Percentiles rank a stretch among this genome's conserved stretches.
phyloP scores from a whole-genome alignment of 768 basidiomycete species.

The Suillus ampliporus region DNA sequence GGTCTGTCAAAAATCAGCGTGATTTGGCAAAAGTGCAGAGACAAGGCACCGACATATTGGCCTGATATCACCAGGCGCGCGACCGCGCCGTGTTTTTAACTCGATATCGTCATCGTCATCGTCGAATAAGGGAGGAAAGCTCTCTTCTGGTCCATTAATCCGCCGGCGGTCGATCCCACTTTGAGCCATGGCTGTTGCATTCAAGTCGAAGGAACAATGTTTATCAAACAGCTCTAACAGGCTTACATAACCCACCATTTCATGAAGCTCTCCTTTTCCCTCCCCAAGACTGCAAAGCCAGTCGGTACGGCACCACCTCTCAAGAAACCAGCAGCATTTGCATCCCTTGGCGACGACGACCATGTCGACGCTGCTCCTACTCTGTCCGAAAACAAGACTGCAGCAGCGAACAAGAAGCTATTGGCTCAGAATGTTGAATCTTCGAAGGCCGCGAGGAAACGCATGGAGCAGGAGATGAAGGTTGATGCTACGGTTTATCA shows the following conservation, averaged over 20 bases:
- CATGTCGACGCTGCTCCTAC: conserved; percentile 54
- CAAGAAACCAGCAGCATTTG: conserved; percentile 67
- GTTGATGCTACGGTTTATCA: conserved; percentile 87
- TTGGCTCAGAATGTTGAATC: conserved; percentile 62
- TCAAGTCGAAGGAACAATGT: not conserved
- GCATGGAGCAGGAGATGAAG: conserved; percentile 78
- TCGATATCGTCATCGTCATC: conserved; percentile 38
- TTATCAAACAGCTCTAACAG: conserved; percentile 5
- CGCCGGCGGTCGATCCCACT: conserved; percentile 82
- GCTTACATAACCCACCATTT: conserved; percentile 27
- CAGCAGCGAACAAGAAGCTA: conserved; percentile 56
- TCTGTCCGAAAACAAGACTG: conserved; percentile 45
- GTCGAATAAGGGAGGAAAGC: conserved; percentile 64
- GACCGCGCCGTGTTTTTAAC: conserved; percentile 42
- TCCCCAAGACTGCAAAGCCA: conserved; percentile 62
- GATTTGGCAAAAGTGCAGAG: conserved; percentile 12
- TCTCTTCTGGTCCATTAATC: conserved; percentile 90
- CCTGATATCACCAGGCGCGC: conserved; percentile 69
- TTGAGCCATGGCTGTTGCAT: conserved; percentile 48
- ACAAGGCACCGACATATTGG: conserved; percentile 70
- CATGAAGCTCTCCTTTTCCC: conserved; percentile 94
- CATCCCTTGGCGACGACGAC: conserved; percentile 65
- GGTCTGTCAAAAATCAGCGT: conserved; percentile 53
- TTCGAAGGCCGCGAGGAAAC: conserved; percentile 70
- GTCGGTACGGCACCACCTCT: conserved; percentile 57